Evolutionary conservation across 805 yeast species (phyloP), one percentile per base, ranked within the genome.

Genomic region (Wickerhamomyces rabaulensis): DNA sequence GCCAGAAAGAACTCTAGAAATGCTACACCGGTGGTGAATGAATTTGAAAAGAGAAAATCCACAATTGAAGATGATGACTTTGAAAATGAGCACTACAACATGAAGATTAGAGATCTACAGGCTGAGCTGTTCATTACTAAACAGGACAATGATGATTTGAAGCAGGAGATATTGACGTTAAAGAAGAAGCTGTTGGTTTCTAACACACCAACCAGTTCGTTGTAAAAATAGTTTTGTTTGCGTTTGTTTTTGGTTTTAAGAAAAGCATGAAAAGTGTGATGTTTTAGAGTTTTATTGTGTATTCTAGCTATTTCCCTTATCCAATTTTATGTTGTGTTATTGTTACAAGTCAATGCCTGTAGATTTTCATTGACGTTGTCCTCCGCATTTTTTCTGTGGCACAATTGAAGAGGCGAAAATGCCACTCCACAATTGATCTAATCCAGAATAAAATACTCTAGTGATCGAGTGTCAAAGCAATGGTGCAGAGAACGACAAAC

Each of bases 61-160:
- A 67, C 62, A 23, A 61, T 57, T 17, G 65, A 62, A 25, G 65
- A 58, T n/a, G 68, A 58, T 39, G 69, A 59, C 35, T 55, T 66
- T 44, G 63, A 64, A 33, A 65, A 68, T 45, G 75, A 86, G 40
- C 89, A 84, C 52, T 86, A 76, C 58, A 85, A 81, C 51, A 74
- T 88, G 69, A 86, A 83, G 65, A 75, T 89, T 39, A 81, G 86
- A 56, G 96, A 89, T 56, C 68, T 89, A 55, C 87, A 87, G 58
- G 96, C 96, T 4, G 95, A 88, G 61, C 70, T 89, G 53, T 84
- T 77, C 57, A 85, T 89, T 46, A 75, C 84, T 53, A 82, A 81
- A 57, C 92, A 88, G 65, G 97, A 89, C 65, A 76, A 95, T 53
- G 94, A 89, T 59, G 85, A 82, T 55, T 69, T 87, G 62, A 83